Evolutionary conservation across 164 flowering plant species (phyloP).

Genomic region (Hamamelis virginiana): DNA sequence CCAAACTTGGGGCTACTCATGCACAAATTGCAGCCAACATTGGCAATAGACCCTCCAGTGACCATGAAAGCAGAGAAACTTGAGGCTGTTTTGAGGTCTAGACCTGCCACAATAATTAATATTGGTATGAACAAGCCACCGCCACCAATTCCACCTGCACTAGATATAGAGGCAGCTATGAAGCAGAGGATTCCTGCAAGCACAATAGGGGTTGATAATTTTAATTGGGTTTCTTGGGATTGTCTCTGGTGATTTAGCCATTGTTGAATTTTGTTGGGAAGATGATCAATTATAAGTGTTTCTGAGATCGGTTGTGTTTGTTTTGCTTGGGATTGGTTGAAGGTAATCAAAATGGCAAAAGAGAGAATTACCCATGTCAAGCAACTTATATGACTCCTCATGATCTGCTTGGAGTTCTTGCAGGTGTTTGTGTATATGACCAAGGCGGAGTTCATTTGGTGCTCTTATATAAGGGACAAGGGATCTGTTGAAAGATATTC

Average conservation of each 20-base stretch:
- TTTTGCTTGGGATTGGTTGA: slow-evolving; percentile 16
- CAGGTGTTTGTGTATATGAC: not conserved
- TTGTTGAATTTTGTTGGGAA: slow-evolving; percentile 18
- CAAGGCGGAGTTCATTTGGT: too few relatives aligned
- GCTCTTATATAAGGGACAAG: too few relatives aligned
- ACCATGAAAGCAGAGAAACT: slow-evolving; percentile 75
- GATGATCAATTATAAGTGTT: not conserved
- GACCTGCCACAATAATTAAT: slow-evolving; percentile 53
- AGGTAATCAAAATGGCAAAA: slow-evolving; percentile 11
- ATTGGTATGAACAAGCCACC: slow-evolving; percentile 73
- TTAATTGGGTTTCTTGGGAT: slow-evolving; percentile 12
- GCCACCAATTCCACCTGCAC: slow-evolving; percentile 83
- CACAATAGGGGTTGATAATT: slow-evolving; percentile 13
- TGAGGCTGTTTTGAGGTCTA: slow-evolving; percentile 64
- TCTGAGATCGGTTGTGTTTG: slow-evolving; percentile 19
- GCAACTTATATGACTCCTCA: slow-evolving; percentile 13
- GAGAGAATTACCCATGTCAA: slow-evolving; percentile 6
- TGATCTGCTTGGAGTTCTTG: slow-evolving; percentile 5
- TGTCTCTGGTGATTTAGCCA: slow-evolving; percentile 14
- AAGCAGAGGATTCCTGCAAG: slow-evolving; percentile 47
- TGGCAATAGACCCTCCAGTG: slow-evolving; percentile 66
- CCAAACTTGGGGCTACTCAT: slow-evolving; percentile 23
- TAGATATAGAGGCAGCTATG: slow-evolving; percentile 59
- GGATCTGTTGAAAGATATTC: too few relatives aligned
- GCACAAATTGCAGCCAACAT: slow-evolving; percentile 40